Percentiles rank a stretch among this genome's conserved stretches.
Conservation (phyloP, 2,329 filamentous ascomycete genomes). For the Neonectria hederae region DNA sequence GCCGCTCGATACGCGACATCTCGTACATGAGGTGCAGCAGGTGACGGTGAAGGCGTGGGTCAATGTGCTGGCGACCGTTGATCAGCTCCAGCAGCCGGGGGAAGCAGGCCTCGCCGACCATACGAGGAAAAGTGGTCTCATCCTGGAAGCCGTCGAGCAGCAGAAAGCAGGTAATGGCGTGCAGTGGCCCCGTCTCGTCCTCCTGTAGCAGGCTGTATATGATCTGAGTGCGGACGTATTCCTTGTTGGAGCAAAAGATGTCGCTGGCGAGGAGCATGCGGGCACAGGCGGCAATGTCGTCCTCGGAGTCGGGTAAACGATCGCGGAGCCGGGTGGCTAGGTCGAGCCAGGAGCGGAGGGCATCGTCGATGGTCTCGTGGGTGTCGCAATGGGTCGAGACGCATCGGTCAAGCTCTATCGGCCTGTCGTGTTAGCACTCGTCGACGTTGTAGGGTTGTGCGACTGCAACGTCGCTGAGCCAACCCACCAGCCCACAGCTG, state of each 20-base stretch:
- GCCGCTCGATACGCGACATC: conserved; percentile 90
- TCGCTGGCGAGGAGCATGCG: conserved; percentile 79
- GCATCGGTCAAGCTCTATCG: conserved; percentile 59
- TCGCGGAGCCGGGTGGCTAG: conserved; percentile 81
- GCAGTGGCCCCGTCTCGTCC: conserved; percentile 81
- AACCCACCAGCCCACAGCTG: conserved; percentile 86
- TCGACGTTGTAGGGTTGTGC: conserved; percentile 13
- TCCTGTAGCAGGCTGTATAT: conserved; percentile 92
- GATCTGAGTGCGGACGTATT: conserved; percentile 92
- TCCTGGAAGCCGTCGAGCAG: conserved; percentile 85
- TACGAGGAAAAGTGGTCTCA: conserved; percentile 82
- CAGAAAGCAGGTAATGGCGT: conserved; percentile 84
- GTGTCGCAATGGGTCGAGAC: conserved; percentile 58
- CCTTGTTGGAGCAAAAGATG: conserved; percentile 77
- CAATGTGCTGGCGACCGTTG: conserved; percentile 69
- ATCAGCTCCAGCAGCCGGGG: conserved; percentile 84
- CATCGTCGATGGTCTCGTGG: conserved; percentile 78
- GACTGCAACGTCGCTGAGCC: neutral
- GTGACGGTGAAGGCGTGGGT: conserved; percentile 78
- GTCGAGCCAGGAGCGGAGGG: conserved; percentile 83
- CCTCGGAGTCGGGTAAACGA: conserved; percentile 77
- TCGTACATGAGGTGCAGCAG: conserved; percentile 93
- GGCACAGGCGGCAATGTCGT: conserved; percentile 83
- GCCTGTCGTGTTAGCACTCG: conserved; percentile 24
- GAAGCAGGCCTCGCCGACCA: conserved; percentile 89